Evolutionary conservation across 2,329 filamentous ascomycete genomes (phyloP).

Genomic region (Microcyclospora tardicrescens): DNA sequence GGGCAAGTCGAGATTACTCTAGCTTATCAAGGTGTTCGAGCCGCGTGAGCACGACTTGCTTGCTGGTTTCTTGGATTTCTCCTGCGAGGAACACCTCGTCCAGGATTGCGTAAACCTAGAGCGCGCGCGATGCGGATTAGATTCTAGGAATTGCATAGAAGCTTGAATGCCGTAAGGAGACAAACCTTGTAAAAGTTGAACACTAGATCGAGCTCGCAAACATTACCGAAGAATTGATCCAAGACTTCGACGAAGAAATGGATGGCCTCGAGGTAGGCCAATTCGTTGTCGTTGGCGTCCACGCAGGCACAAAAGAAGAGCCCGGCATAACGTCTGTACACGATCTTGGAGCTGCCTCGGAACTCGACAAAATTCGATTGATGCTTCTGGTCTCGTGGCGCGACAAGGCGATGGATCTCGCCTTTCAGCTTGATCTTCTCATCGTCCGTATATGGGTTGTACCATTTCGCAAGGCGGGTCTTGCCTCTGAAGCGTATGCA

Average conservation of each 20-base stretch:
- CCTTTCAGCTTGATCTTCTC: constrained; percentile 99
- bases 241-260: constrained; percentile 99
- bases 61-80: constrained; percentile 97
- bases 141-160: constrained; percentile 41
- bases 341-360: constrained; percentile 78
- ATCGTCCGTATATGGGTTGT: constrained; percentile 94
- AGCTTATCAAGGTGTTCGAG: constrained; percentile 93
- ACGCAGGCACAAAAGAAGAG: constrained; percentile 99
- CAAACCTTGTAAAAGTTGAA: constrained; percentile 58
- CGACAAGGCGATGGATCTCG: constrained; percentile 96
- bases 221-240: constrained; percentile 97
- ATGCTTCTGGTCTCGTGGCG: constrained; percentile 96
- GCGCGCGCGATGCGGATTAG: constrained; percentile 56
- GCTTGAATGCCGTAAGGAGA: constrained; percentile 1
- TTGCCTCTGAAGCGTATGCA: constrained; percentile 57
- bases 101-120: constrained; percentile 84
- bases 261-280: constrained; percentile 92
- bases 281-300: constrained; percentile 96
- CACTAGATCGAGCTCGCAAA: constrained; percentile 88
- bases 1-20: constrained; percentile 42
- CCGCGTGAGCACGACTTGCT: constrained; percentile 89
- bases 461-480: constrained; percentile 97
- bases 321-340: constrained; percentile 93
- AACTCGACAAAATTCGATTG: constrained; percentile 98
- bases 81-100: constrained; percentile 96